A percentile compares a stretch with the other conserved stretches of the same genome.
Conservation (phyloP, 1,139 yeast genomes). For the Saccharomyces pastorianus region DNA sequence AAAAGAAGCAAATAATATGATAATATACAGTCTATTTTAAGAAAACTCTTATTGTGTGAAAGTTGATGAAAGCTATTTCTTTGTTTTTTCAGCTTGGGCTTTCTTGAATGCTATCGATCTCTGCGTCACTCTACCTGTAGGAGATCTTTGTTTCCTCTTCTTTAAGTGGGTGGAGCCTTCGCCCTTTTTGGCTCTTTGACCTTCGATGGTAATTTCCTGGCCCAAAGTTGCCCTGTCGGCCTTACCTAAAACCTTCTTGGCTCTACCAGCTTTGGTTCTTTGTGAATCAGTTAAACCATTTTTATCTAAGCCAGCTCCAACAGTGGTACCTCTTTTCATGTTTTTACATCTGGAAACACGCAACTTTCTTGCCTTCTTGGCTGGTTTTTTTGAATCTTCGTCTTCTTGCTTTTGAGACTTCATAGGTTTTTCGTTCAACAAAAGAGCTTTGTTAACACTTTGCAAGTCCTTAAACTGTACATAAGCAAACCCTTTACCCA, state of each 20-base stretch:
- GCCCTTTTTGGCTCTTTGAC: slow-evolving; percentile 69
- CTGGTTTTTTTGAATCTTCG: slow-evolving; percentile 15
- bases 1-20: not conserved
- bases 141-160: slow-evolving; percentile 57
- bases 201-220: slow-evolving; percentile 50
- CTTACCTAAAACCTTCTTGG: slow-evolving; percentile 63
- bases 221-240: slow-evolving; percentile 70
- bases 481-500: slow-evolving; percentile 96
- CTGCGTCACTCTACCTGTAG: slow-evolving; percentile 32
- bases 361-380: slow-evolving; percentile 50
- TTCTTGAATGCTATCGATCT: slow-evolving; percentile 32
- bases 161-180: slow-evolving; percentile 49
- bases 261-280: slow-evolving; percentile 74
- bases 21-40: not conserved
- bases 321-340: slow-evolving; percentile 33
- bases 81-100: slow-evolving; percentile 4
- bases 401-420: slow-evolving; percentile 30
- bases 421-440: slow-evolving; percentile 66
- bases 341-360: slow-evolving; percentile 74
- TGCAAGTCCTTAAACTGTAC: slow-evolving; percentile 82
- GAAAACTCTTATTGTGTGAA: not conserved
- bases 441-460: slow-evolving; percentile 73
- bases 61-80: not conserved
- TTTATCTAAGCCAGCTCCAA: slow-evolving; percentile 17
- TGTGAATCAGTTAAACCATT: slow-evolving; percentile 47